phyloP scores from a whole-genome alignment of 2,329 filamentous ascomycete species.

The Teratosphaeriaceae sp. region DNA sequence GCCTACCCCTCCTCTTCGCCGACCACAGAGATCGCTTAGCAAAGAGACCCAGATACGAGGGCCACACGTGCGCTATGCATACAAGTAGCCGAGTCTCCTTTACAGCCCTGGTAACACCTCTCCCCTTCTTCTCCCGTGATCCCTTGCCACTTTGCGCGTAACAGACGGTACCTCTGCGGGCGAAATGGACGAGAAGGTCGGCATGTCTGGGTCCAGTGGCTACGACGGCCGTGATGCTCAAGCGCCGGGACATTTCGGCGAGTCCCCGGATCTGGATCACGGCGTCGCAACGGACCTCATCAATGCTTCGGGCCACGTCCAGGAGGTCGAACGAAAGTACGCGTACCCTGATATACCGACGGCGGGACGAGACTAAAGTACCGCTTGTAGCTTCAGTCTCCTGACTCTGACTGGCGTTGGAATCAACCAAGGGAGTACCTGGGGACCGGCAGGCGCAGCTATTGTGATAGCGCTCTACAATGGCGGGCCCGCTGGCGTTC shows the following conservation, averaged over 20 bases:
- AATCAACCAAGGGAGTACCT: constrained; percentile 1
- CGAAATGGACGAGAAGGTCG: background rate
- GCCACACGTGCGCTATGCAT: no score
- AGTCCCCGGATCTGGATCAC: background rate
- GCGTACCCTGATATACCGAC: no score
- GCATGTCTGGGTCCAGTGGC: no score
- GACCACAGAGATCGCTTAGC: no score
- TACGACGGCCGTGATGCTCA: background rate
- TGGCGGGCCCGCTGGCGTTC: background rate
- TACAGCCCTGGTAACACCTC: no score
- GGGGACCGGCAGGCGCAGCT: background rate
- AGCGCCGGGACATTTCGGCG: background rate
- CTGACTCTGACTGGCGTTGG: constrained; percentile 1
- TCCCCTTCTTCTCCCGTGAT: no score
- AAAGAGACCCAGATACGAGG: no score
- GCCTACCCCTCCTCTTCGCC: no score
- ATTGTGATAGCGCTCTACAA: constrained; percentile 1
- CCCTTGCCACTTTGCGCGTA: no score
- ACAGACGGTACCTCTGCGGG: no score
- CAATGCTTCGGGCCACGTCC: background rate
- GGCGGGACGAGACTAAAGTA: background rate
- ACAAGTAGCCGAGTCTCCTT: no score
- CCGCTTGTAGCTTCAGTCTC: background rate
- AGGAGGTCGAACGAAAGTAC: constrained; percentile 1
- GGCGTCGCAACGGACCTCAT: background rate